Percentiles rank a stretch among this genome's conserved stretches.
These are phyloP conservation scores for Paramyrothecium sp. DNA, from an alignment of 2,329 filamentous ascomycete species.

Conservation along the genomic window DNA sequence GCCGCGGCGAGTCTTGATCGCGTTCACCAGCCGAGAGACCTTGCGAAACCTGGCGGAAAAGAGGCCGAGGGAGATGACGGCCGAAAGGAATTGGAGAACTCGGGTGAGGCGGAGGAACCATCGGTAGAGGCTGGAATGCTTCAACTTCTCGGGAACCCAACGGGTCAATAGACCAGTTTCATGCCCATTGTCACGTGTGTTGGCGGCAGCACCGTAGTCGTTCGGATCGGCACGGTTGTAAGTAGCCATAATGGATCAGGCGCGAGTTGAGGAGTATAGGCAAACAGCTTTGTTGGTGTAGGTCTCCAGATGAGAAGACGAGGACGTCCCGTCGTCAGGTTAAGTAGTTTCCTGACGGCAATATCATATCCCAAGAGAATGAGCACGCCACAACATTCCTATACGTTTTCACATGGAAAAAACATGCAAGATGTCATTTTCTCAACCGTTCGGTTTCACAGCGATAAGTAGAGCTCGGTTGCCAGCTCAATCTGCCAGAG, in stretches of 20 bases:
- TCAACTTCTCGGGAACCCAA: slow-evolving; percentile 7
- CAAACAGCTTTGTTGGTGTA: too few species aligned
- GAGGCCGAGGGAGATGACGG: slow-evolving; percentile 11
- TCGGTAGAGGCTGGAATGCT: slow-evolving; percentile 12
- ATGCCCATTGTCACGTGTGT: not conserved
- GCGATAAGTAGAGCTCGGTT: too few species aligned
- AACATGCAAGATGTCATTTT: too few species aligned
- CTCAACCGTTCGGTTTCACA: too few species aligned
- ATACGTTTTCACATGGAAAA: too few species aligned
- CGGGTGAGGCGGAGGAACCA: slow-evolving; percentile 14
- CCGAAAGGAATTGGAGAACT: slow-evolving; percentile 11
- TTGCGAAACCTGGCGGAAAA: slow-evolving; percentile 8
- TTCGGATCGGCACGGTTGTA: not conserved
- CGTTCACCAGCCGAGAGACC: not conserved
- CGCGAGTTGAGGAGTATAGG: too few species aligned
- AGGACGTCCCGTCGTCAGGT: too few species aligned
- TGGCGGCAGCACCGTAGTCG: not conserved
- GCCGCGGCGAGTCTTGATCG: slow-evolving; percentile 6
- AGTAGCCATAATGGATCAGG: not conserved
- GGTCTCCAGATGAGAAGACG: too few species aligned
- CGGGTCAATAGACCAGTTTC: not conserved
- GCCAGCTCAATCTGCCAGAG: too few species aligned
- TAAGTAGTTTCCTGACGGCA: too few species aligned
- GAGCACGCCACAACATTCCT: too few species aligned
- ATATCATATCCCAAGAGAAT: too few species aligned